phyloP scores from a whole-genome alignment of 495 filamentous ascomycete species.

The Trypethelium eluteriae region DNA sequence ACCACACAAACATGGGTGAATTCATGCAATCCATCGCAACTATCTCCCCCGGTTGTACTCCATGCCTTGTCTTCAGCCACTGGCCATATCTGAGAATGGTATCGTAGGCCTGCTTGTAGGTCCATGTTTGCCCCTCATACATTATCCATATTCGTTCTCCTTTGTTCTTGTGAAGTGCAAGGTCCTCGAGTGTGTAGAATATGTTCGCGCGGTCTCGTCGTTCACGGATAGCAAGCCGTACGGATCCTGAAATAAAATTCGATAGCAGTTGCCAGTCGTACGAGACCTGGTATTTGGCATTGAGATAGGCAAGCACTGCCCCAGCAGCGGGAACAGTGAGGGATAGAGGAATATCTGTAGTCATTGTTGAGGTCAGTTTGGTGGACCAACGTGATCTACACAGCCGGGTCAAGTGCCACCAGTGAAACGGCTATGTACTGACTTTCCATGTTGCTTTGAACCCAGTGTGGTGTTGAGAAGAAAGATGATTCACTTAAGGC shows the following conservation, averaged over 20 bases:
- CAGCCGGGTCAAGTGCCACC: background rate
- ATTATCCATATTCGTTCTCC: conserved; percentile 58
- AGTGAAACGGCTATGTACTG: background rate
- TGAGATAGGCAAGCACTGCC: conserved; percentile 69
- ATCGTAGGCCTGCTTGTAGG: conserved; percentile 74
- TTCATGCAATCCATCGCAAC: conserved; percentile 89
- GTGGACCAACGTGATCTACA: background rate
- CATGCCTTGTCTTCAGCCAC: conserved; percentile 68
- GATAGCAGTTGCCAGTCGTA: conserved; percentile 57
- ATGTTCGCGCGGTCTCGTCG: conserved; percentile 55
- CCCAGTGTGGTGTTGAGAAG: background rate
- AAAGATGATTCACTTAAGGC: background rate
- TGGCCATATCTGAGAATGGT: conserved; percentile 67
- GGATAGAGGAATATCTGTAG: conserved; percentile 23
- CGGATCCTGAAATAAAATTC: conserved; percentile 39
- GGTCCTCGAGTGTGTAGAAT: conserved; percentile 73
- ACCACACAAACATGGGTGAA: conserved; percentile 69
- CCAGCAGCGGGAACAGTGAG: conserved; percentile 54
- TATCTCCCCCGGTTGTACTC: conserved; percentile 66
- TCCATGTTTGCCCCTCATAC: conserved; percentile 68
- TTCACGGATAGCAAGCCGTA: conserved; percentile 40
- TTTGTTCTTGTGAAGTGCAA: conserved; percentile 51
- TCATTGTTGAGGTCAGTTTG: background rate
- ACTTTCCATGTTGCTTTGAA: background rate
- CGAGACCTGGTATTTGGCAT: conserved; percentile 59